A percentile compares a stretch with the other conserved stretches of the same genome.
Conservation (phyloP, 2,329 filamentous ascomycete genomes). For the Neonectria coccinea region DNA sequence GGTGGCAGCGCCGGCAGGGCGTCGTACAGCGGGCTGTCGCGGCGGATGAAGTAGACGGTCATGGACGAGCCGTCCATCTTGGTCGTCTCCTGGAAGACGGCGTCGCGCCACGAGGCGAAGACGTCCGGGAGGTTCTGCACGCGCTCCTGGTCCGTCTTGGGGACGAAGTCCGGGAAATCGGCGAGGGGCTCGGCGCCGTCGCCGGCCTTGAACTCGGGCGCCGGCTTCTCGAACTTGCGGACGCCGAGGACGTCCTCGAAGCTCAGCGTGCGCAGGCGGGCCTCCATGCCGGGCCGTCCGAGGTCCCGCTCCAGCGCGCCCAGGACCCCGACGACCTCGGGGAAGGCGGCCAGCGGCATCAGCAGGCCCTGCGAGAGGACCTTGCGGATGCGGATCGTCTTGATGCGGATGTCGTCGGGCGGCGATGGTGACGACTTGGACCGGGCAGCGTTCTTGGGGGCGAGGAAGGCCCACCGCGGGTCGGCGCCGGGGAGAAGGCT, state of each 20-base stretch:
- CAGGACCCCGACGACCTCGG: slow-evolving; percentile 24
- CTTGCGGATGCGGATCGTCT: slow-evolving; percentile 33
- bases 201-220: background rate
- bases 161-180: slow-evolving; percentile 38
- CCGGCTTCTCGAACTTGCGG: slow-evolving; percentile 35
- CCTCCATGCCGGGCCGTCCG: slow-evolving; percentile 12
- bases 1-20: slow-evolving; percentile 32
- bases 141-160: slow-evolving; percentile 41
- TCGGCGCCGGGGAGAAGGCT: slow-evolving; percentile 38
- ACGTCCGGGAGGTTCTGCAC: slow-evolving; percentile 40
- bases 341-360: slow-evolving; percentile 36
- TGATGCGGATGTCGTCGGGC: slow-evolving; percentile 34
- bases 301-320: background rate
- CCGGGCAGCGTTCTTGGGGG: slow-evolving; percentile 6
- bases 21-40: slow-evolving; percentile 33
- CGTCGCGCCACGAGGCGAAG: slow-evolving; percentile 31
- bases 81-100: slow-evolving; percentile 51
- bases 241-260: slow-evolving; percentile 39
- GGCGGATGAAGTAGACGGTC: slow-evolving; percentile 52
- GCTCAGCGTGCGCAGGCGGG: slow-evolving; percentile 23
- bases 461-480: slow-evolving; percentile 34
- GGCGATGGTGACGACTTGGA: background rate
- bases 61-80: slow-evolving; percentile 56
- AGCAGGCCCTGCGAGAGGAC: slow-evolving; percentile 41
- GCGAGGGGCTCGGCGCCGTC: slow-evolving; percentile 14